Conservation (phyloP, 305 asterid species). For the Fraxinus dipetala region DNA sequence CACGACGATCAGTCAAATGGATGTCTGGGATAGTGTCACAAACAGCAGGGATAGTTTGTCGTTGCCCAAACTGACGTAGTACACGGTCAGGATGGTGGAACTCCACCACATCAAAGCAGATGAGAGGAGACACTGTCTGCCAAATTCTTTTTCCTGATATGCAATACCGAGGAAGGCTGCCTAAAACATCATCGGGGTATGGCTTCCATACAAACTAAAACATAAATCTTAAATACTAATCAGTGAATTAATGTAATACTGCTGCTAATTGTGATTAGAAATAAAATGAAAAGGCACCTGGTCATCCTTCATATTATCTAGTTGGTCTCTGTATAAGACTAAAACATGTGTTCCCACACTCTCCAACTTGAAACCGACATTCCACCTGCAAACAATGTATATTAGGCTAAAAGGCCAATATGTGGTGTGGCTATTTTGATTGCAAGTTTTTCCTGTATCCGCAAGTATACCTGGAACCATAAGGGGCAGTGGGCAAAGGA, state of each 20-base stretch:
- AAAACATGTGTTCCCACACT: constrained; percentile 58
- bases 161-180: constrained; percentile 65
- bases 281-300: constrained; percentile 36
- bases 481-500: constrained; percentile 43
- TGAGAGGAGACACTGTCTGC: constrained; percentile 78
- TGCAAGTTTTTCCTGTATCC: constrained; percentile 3
- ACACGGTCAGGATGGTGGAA: constrained; percentile 74
- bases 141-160: constrained; percentile 59
- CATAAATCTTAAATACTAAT: constrained; percentile 22
- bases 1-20: constrained; percentile 70
- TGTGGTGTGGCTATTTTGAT: neutral
- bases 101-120: constrained; percentile 78
- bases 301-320: constrained; percentile 61
- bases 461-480: constrained; percentile 40
- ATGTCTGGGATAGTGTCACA: constrained; percentile 76
- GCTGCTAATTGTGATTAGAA: neutral
- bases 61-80: constrained; percentile 68
- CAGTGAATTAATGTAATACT: neutral
- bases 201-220: constrained; percentile 78
- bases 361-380: constrained; percentile 63
- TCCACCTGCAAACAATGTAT: constrained; percentile 46
- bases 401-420: neutral
- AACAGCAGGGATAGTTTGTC: constrained; percentile 50
- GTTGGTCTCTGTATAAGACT: constrained; percentile 51
- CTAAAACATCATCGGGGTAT: constrained; percentile 49